Evolutionary conservation across 2,329 filamentous ascomycete genomes (phyloP).

Genomic region (Sclerotinia borealis): DNA sequence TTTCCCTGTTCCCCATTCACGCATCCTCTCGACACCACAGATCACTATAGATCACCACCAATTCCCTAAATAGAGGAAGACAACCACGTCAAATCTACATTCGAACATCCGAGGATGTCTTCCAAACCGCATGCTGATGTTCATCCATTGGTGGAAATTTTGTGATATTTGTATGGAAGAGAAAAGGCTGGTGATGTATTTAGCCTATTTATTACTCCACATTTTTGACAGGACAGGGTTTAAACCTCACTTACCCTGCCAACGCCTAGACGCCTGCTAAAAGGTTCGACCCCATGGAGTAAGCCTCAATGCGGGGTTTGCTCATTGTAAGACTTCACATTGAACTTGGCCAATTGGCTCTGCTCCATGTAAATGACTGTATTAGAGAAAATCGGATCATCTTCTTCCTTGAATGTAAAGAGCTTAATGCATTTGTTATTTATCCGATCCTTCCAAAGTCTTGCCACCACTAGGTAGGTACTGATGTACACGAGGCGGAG

Average conservation of each 20-base stretch:
- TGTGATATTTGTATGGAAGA: neutral
- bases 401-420: conserved; percentile 5
- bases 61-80: neutral
- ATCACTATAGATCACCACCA: neutral
- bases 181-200: neutral
- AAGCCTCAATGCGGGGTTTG: conserved; percentile 1
- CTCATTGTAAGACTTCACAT: neutral
- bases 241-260: neutral
- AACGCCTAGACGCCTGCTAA: neutral
- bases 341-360: neutral
- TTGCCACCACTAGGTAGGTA: neutral
- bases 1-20: neutral
- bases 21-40: neutral
- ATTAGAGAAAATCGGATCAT: neutral
- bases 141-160: neutral
- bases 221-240: neutral
- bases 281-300: neutral
- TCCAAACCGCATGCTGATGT: neutral
- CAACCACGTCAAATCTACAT: neutral
- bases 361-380: neutral
- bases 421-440: neutral
- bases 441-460: neutral
- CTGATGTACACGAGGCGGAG: neutral
- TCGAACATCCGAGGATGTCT: neutral
- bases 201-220: neutral